These are phyloP conservation scores for Tricholoma bakamatsutake DNA, from an alignment of 768 basidiomycete species.

Conservation along the genomic window DNA sequence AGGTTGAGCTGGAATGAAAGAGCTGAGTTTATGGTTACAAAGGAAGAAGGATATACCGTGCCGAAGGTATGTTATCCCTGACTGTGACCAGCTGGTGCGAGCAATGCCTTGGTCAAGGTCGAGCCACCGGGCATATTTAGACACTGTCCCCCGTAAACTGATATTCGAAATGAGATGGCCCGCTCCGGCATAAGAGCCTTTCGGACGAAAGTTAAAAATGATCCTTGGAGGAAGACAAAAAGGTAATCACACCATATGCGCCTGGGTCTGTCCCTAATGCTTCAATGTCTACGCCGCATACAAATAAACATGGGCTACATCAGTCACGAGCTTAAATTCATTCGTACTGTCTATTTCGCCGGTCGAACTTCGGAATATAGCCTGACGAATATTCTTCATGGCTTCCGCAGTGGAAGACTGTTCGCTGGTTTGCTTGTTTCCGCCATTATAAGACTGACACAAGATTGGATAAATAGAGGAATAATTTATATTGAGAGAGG, in stretches of 20 bases:
- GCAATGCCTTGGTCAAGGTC: conserved; percentile 61
- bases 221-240: neutral
- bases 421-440: conserved; percentile 50
- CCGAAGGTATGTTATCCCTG: conserved; percentile 42
- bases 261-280: conserved; percentile 48
- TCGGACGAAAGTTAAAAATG: neutral
- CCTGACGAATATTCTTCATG: conserved; percentile 48
- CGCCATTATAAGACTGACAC: conserved; percentile 59
- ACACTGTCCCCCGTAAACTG: conserved; percentile 30
- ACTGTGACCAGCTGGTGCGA: conserved; percentile 56
- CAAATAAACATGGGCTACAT: neutral
- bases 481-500: neutral
- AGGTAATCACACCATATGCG: conserved; percentile 49
- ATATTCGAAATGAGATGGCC: conserved; percentile 54
- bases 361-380: conserved; percentile 51
- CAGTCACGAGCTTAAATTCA: neutral
- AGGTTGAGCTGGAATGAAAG: conserved; percentile 26
- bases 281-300: conserved; percentile 39
- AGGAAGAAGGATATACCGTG: conserved; percentile 17
- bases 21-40: neutral
- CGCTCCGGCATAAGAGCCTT: conserved; percentile 66
- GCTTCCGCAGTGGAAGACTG: conserved; percentile 35
- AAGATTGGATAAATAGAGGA: neutral
- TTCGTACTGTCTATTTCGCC: conserved; percentile 54
- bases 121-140: conserved; percentile 58